A percentile compares a stretch with the other conserved stretches of the same genome.
phyloP scores from a whole-genome alignment of 129 eudicot genomes.

The Sambucus nigra region DNA sequence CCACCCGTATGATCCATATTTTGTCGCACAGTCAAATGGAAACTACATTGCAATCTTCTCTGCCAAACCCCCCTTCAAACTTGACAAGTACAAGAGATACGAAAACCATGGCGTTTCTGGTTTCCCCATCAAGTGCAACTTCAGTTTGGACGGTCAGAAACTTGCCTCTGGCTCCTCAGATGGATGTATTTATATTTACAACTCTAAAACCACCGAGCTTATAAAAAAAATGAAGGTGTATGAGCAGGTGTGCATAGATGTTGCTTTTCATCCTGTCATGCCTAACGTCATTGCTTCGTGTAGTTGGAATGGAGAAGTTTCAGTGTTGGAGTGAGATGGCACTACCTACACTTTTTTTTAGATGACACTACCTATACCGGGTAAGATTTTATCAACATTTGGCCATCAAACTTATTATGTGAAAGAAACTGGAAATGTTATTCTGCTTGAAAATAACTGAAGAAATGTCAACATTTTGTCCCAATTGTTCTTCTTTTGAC shows the following conservation, averaged over 20 bases:
- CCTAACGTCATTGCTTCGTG: constrained; percentile 64
- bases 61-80: constrained; percentile 54
- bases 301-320: constrained; percentile 74
- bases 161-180: constrained; percentile 77
- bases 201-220: constrained; percentile 46
- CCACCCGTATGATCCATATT: constrained; percentile 74
- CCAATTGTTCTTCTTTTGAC: too few species aligned
- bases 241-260: constrained; percentile 76
- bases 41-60: constrained; percentile 85
- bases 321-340: constrained; percentile 35
- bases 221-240: constrained; percentile 51
- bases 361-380: too few species aligned
- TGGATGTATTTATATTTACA: constrained; percentile 62
- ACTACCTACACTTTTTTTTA: not conserved
- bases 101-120: constrained; percentile 77
- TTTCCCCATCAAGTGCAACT: constrained; percentile 70
- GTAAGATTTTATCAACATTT: too few species aligned
- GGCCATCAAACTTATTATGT: too few species aligned
- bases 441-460: too few species aligned
- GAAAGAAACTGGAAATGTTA: not conserved
- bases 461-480: too few species aligned
- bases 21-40: constrained; percentile 83
- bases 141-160: constrained; percentile 57
- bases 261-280: constrained; percentile 68
- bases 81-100: constrained; percentile 80